Evolutionary conservation across 495 filamentous ascomycete species (phyloP), one percentile per base, ranked within the genome.

Genomic region (Talaromyces liani): DNA sequence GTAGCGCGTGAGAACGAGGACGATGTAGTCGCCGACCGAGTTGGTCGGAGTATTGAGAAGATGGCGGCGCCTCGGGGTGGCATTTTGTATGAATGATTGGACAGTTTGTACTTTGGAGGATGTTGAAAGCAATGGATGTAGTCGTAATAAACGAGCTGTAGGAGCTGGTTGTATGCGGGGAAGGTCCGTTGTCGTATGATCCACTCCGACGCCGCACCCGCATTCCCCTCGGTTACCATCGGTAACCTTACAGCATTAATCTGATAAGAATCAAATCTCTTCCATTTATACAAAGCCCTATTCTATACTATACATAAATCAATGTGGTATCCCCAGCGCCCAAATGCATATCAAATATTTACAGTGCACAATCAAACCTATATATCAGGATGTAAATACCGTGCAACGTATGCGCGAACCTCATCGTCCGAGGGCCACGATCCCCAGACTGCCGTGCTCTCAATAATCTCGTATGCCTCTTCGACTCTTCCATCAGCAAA

Each of bases 381-480:
- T 14, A 33, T 39, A 68, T 29, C 65, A 33, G 33, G 66, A 65
- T 20, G 16, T 34, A 9, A 60, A 62, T 34, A 34, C 62, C 63
- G 6, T 49, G 41, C n/a, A 55, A 68, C 51, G 71, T 87, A 87
- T 33, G 71, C 68, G 59, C 73, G 65, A 34, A 85, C 77, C 62
- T 85, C 83, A 55, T 75, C 73, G 58, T 82, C 78, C 51, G 66
- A 77, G 16, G 84, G 81, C 85, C 85, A 87, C 4, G 75, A 70
- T 25, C 74, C 78, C 84, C 81, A 85, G 24, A 72, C 67, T 6
- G 65, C 65, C 12, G 80, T 79, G 39, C 69, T 67, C 20, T 76
- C 75, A 66, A 87, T 68, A 33, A 80, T 73, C 49, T 79, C 71
- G 67, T 72, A 78, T 67, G 73, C 71, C 60, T 73, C 71, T 65